Evolutionary conservation across 352 stramenopile species (phyloP).

Genomic region (Pythium vanterpoolii): DNA sequence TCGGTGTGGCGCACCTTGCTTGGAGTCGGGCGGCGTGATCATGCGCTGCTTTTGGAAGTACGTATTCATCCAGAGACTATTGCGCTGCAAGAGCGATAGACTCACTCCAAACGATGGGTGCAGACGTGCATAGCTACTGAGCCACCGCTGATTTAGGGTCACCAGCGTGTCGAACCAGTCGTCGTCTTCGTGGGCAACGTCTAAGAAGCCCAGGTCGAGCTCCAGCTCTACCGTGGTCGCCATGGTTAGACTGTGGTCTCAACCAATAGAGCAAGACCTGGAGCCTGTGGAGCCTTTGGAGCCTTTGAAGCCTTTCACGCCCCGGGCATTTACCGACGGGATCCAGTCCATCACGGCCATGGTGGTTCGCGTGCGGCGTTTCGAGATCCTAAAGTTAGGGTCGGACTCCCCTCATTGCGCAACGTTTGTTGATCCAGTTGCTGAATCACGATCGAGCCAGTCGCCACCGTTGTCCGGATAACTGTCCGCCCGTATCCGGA

Average conservation of each 20-base stretch:
- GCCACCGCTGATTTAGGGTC: slow-evolving; percentile 59
- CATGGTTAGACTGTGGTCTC: neutral
- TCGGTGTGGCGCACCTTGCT: slow-evolving; percentile 32
- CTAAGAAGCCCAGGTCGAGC: slow-evolving; percentile 38
- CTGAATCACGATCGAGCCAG: slow-evolving; percentile 18
- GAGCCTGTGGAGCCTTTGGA: neutral
- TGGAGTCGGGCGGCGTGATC: slow-evolving; percentile 51
- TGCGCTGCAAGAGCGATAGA: slow-evolving; percentile 51
- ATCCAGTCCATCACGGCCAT: neutral
- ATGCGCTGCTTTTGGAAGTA: slow-evolving; percentile 81
- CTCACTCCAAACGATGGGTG: slow-evolving; percentile 57
- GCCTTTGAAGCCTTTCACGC: neutral
- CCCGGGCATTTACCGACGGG: neutral
- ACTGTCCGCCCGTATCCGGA: slow-evolving; percentile 14
- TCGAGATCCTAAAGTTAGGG: slow-evolving; percentile 23
- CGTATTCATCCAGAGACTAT: slow-evolving; percentile 79
- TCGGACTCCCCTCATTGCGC: slow-evolving; percentile 5
- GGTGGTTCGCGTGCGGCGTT: slow-evolving; percentile 11
- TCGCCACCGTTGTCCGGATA: slow-evolving; percentile 18
- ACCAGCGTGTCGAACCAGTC: slow-evolving; percentile 50
- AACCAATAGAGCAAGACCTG: neutral
- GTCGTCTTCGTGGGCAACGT: slow-evolving; percentile 33
- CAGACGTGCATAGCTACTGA: slow-evolving; percentile 53
- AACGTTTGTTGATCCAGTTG: slow-evolving; percentile 9
- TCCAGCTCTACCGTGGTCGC: slow-evolving; percentile 18